Conservation (phyloP, 139 green algal species). For the Chlorella sp. region DNA sequence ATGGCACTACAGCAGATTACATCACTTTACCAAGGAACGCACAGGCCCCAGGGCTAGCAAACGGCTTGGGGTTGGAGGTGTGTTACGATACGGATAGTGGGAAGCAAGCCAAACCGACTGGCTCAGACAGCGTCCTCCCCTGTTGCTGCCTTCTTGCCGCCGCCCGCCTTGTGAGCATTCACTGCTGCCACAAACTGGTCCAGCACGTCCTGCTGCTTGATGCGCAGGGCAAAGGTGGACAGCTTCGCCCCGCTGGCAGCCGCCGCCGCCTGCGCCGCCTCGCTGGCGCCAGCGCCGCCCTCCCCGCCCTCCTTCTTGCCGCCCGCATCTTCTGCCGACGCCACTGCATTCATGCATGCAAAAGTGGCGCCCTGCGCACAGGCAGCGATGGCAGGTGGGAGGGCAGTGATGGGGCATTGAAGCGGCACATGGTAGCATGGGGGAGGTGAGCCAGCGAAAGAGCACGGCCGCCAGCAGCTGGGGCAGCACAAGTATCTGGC, state of each 20-base stretch:
- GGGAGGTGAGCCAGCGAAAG: neutral
- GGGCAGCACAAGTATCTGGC: too few relatives aligned
- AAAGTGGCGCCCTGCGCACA: constrained; percentile 75
- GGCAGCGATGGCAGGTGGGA: neutral
- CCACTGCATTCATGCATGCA: constrained; percentile 71
- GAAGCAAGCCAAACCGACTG: too few relatives aligned
- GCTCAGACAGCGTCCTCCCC: too few relatives aligned
- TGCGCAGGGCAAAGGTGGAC: constrained; percentile 56
- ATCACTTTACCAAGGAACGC: too few relatives aligned
- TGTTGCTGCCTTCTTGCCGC: neutral
- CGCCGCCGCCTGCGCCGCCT: neutral
- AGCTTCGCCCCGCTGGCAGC: constrained; percentile 23
- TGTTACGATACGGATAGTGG: too few relatives aligned
- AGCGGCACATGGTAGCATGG: neutral
- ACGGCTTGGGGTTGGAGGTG: too few relatives aligned
- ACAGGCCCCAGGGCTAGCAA: too few relatives aligned
- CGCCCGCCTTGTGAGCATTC: constrained; percentile 43
- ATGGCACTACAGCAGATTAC: too few relatives aligned
- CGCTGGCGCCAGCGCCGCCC: neutral
- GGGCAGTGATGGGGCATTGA: neutral
- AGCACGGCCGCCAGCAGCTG: neutral
- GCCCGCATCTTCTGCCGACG: constrained; percentile 22
- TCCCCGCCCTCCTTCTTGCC: neutral
- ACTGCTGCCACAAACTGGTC: constrained; percentile 41
- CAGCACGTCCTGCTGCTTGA: constrained; percentile 45